Base-by-base conservation (phyloP, 2,329 filamentous ascomycete genomes). In the Sclerotinia spermophila region DNA sequence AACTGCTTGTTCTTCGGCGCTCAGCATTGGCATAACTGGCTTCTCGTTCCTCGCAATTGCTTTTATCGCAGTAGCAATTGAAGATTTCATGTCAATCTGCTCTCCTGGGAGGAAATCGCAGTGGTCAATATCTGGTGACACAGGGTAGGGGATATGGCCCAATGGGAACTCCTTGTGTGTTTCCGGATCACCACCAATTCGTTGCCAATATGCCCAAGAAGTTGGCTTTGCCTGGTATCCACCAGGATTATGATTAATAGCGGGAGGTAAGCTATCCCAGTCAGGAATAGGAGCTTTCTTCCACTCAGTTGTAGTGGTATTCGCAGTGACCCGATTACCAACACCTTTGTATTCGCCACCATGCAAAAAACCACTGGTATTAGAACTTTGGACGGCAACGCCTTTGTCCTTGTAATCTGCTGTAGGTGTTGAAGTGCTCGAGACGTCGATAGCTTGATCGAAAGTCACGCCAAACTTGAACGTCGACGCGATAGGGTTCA, bases 201-300 rank as follows among this genome's bases (percentile, higher is more conserved):
- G 11, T 42, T 72, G 71, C 48, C 69, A 72, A 24, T 69, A 59
- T 30, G 60, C 35, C 71, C 71, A 72, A n/a, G 45, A 53, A 27
- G 45, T 66, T 24, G 62, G 62, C 24, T 42, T 66, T 53, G 45
- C 62, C 7, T 66, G 62, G 21, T 66, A 66, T 24, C 62, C 62
- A 53, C 62, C 62, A 11, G 62, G 35, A 53, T 66, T 66, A 30
- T 66, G 19, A 66, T 66, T 66, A 3, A 66, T 40, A 30, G 62
- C 62, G 10, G 62, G 62, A 30, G 62, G n/a, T n/a, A 66, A 66
- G 17, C 21, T 53, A 24, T 53, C 17, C 62, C 62, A 66, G 11
- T 66, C 62, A 42, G 62, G 62, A 66, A 66, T 66, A 17, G 62
- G 62, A 40, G 62, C 62, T 42, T 66, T 53, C 17, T 53, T 66